phyloP scores from a whole-genome alignment of 2,329 filamentous ascomycete species.

The Coniochaeta sp. region DNA sequence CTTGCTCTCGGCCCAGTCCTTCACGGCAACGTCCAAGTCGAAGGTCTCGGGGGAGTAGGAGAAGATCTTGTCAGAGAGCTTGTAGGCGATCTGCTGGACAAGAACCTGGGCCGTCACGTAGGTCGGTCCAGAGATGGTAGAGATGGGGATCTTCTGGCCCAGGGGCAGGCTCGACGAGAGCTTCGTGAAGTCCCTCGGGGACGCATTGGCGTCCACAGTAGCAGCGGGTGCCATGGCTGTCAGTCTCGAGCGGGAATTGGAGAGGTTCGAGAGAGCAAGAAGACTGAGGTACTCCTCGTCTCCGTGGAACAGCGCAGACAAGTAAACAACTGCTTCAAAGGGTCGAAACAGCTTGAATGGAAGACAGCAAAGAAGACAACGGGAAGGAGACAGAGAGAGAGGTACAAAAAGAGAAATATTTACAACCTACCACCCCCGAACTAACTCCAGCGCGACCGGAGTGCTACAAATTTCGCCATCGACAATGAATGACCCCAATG shows the following conservation, averaged over 20 bases:
- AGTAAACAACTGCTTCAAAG: conserved; percentile 11
- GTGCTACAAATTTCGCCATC: background rate
- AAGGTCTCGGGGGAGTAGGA: conserved; percentile 93
- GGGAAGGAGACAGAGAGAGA: background rate
- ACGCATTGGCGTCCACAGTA: conserved; percentile 1
- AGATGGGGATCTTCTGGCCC: conserved; percentile 45
- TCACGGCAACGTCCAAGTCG: conserved; percentile 77
- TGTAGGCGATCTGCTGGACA: conserved; percentile 92
- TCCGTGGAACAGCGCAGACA: background rate
- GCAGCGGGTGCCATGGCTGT: background rate
- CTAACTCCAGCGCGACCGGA: background rate
- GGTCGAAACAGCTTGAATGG: background rate
- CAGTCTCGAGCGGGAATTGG: background rate
- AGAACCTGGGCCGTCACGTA: conserved; percentile 91
- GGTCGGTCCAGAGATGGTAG: conserved; percentile 72
- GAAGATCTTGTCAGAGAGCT: conserved; percentile 94
- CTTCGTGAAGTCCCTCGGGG: conserved; percentile 23
- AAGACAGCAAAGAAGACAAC: too few species aligned
- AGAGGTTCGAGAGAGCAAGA: background rate
- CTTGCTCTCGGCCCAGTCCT: conserved; percentile 63
- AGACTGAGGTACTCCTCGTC: background rate
- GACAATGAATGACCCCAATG: background rate
- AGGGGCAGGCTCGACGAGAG: conserved; percentile 50
- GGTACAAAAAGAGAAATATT: conserved; percentile 2
- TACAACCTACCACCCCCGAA: too few species aligned